Evolutionary conservation across 1,284 basidiomycete genomes (phyloP).

Genomic region (Marasmius sp.): DNA sequence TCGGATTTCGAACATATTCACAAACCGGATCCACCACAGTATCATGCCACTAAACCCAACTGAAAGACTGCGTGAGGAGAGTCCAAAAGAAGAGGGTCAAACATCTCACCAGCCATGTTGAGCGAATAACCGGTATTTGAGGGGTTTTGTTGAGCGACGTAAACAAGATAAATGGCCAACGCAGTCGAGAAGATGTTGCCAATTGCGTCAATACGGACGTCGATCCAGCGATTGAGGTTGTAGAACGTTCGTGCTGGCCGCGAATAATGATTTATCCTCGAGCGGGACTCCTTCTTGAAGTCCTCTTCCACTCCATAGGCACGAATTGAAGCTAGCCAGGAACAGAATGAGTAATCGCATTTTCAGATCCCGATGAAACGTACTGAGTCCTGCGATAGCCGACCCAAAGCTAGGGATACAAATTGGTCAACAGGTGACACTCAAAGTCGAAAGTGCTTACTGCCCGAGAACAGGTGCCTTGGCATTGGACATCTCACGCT

Average conservation of each 20-base stretch:
- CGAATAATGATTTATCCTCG: constrained; percentile 39
- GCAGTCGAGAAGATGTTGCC: constrained; percentile 31
- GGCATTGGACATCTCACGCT: constrained; percentile 74
- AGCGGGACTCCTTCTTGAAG: constrained; percentile 34
- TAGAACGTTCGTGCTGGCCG: constrained; percentile 38
- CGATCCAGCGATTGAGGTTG: constrained; percentile 46
- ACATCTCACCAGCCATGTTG: constrained; percentile 41
- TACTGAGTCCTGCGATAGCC: constrained; percentile 65
- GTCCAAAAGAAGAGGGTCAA: neutral
- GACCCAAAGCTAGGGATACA: constrained; percentile 53
- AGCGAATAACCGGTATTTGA: constrained; percentile 14
- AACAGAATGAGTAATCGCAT: neutral
- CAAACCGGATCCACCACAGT: constrained; percentile 49
- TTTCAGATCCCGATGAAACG: constrained; percentile 17
- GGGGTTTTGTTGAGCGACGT: constrained; percentile 6
- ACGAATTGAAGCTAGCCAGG: constrained; percentile 52
- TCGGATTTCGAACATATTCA: constrained; percentile 62
- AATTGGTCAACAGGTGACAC: neutral
- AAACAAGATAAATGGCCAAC: constrained; percentile 13
- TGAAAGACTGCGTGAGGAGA: constrained; percentile 16
- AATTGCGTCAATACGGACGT: constrained; percentile 39
- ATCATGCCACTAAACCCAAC: constrained; percentile 57
- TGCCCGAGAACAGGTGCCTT: constrained; percentile 67
- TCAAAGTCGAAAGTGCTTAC: constrained; percentile 22
- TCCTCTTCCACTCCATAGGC: constrained; percentile 53